These are phyloP conservation scores for Nemania abortiva DNA, from an alignment of 2,329 filamentous ascomycete genomes.

Conservation along the genomic window DNA sequence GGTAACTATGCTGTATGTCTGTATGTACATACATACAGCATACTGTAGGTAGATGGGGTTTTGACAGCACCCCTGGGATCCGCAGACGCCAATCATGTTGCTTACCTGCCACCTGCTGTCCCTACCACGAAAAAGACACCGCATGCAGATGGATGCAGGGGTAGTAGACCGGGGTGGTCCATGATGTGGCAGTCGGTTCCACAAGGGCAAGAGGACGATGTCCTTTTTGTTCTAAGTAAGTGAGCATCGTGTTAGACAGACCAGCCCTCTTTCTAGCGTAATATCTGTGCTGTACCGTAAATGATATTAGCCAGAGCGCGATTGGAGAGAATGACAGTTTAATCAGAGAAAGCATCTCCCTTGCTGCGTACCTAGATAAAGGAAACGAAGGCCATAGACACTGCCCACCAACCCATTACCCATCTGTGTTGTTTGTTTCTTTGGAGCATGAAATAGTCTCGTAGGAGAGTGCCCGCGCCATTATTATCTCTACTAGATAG, in stretches of 20 bases:
- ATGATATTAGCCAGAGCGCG: not conserved
- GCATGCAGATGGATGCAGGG: constrained; percentile 22
- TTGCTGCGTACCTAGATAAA: not conserved
- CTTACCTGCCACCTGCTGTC: not conserved
- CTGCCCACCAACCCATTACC: no score
- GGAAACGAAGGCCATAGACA: not conserved
- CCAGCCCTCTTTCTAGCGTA: constrained; percentile 8
- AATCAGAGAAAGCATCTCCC: not conserved
- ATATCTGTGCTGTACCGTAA: not conserved
- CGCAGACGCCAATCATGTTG: not conserved
- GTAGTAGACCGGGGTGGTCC: constrained; percentile 1
- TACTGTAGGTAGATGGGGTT: not conserved
- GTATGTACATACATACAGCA: no score
- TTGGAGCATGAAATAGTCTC: no score
- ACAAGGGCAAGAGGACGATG: constrained; percentile 17
- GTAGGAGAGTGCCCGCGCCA: not conserved
- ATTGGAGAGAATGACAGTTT: not conserved
- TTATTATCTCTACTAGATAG: not conserved
- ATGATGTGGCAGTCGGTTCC: constrained; percentile 11
- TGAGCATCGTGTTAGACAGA: not conserved
- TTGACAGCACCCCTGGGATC: constrained; percentile 21
- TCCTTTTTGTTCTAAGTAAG: not conserved
- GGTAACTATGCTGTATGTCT: no score
- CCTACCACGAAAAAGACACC: constrained; percentile 12
- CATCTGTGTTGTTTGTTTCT: no score